Evolutionary conservation across 495 filamentous ascomycete genomes (phyloP).

Genomic region (Cryomyces antarcticus): DNA sequence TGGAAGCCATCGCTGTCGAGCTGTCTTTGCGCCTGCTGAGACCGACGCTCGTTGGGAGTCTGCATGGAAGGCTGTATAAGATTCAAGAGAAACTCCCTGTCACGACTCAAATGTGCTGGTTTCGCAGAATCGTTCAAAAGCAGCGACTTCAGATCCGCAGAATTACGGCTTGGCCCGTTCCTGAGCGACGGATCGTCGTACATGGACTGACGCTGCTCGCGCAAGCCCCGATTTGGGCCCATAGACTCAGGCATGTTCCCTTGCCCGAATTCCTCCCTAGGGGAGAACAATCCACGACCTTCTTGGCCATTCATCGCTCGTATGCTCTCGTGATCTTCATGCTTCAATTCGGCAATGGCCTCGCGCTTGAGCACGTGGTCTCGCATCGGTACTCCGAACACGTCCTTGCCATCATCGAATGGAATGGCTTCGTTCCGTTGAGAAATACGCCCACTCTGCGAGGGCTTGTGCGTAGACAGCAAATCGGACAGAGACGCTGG

Average conservation of each 20-base stretch:
- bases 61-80: slow-evolving; percentile 14
- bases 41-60: slow-evolving; percentile 5
- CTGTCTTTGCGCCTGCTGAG: slow-evolving; percentile 10
- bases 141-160: slow-evolving; percentile 7
- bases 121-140: slow-evolving; percentile 4
- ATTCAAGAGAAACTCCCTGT: slow-evolving; percentile 15
- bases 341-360: not conserved
- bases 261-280: not conserved
- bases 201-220: not conserved
- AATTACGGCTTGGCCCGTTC: slow-evolving; percentile 1
- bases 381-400: not conserved
- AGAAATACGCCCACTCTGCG: slow-evolving; percentile 1
- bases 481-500: not conserved
- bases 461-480: not conserved
- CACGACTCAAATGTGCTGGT: slow-evolving; percentile 2
- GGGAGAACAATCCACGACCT: not conserved
- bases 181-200: slow-evolving; percentile 3
- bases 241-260: not conserved
- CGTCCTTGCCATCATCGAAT: not conserved
- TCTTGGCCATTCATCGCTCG: no score
- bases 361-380: not conserved
- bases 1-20: slow-evolving; percentile 6
- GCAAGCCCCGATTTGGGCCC: slow-evolving; percentile 1
- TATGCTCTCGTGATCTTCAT: slow-evolving; percentile 2
- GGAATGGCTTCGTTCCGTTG: slow-evolving; percentile 6